A percentile compares a stretch with the other conserved stretches of the same genome.
These are phyloP conservation scores for Globisporangium alternatum DNA, from an alignment of 352 stramenopile genomes.

Conservation along the genomic window DNA sequence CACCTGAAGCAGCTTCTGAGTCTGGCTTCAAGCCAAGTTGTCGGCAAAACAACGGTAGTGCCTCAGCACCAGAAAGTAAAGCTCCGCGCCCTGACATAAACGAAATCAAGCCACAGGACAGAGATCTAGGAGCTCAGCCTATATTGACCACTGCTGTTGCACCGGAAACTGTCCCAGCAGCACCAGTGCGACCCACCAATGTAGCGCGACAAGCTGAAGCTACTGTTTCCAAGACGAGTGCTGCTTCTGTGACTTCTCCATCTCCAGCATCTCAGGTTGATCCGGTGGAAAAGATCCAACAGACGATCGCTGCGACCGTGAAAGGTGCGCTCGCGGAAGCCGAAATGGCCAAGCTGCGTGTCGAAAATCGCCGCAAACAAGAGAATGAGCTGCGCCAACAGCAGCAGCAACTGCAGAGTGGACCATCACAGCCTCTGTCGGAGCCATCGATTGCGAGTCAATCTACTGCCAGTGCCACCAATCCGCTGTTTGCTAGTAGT, in stretches of 20 bases:
- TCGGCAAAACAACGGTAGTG: background rate
- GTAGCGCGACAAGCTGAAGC: background rate
- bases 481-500: background rate
- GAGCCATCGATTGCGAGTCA: background rate
- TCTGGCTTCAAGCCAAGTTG: background rate
- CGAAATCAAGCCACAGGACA: background rate
- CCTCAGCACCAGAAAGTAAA: background rate
- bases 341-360: slow-evolving; percentile 62
- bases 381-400: slow-evolving; percentile 45
- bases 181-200: too few species aligned
- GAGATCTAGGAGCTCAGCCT: background rate
- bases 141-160: background rate
- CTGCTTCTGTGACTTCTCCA: background rate
- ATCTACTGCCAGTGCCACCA: background rate
- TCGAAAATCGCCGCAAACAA: slow-evolving; percentile 59
- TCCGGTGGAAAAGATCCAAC: slow-evolving; percentile 19
- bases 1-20: background rate
- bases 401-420: slow-evolving; percentile 21
- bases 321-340: slow-evolving; percentile 66
- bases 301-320: slow-evolving; percentile 40
- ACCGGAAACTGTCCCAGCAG: background rate
- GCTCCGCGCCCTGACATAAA: background rate
- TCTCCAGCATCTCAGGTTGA: background rate
- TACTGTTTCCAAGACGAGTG: background rate
- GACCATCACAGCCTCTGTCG: background rate